These are phyloP conservation scores for Cupressus sempervirens DNA, from an alignment of 75 land plant genomes.

Conservation along the genomic window DNA sequence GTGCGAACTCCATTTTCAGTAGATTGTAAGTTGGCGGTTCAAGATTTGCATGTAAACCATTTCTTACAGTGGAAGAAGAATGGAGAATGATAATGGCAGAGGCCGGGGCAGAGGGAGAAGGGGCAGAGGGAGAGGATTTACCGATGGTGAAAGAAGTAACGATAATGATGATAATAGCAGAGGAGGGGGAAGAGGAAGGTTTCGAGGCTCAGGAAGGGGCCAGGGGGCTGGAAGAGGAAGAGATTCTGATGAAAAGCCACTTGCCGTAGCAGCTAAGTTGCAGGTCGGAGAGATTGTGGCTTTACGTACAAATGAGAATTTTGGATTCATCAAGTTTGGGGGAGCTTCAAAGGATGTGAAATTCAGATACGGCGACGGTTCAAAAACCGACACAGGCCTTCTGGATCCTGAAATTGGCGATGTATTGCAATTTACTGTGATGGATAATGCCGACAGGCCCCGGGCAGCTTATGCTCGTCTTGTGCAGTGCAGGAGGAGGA, in stretches of 20 bases:
- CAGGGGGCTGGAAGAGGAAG: not conserved
- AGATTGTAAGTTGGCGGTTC: too few species aligned
- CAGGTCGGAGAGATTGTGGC: not conserved
- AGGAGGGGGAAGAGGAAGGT: not conserved
- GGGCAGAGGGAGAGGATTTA: not conserved
- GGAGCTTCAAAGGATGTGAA: not conserved
- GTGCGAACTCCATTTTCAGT: too few species aligned
- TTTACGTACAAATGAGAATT: not conserved
- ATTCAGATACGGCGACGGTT: not conserved
- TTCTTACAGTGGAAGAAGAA: not conserved
- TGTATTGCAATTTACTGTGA: not conserved
- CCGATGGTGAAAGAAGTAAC: not conserved
- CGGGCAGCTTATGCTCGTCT: not conserved
- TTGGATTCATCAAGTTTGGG: not conserved
- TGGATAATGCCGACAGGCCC: not conserved
- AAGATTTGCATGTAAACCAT: not conserved
- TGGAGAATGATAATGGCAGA: not conserved
- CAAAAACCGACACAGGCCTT: not conserved
- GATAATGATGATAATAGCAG: not conserved
- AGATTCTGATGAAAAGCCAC: not conserved
- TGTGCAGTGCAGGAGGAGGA: not conserved
- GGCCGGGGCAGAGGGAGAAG: not conserved
- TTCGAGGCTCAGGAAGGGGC: not conserved
- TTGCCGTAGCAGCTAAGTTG: not conserved
- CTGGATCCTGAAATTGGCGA: not conserved